Evolutionary conservation across 345 rosid species (phyloP), one percentile per base, ranked within the genome.

Genomic region (Citrus inodora): DNA sequence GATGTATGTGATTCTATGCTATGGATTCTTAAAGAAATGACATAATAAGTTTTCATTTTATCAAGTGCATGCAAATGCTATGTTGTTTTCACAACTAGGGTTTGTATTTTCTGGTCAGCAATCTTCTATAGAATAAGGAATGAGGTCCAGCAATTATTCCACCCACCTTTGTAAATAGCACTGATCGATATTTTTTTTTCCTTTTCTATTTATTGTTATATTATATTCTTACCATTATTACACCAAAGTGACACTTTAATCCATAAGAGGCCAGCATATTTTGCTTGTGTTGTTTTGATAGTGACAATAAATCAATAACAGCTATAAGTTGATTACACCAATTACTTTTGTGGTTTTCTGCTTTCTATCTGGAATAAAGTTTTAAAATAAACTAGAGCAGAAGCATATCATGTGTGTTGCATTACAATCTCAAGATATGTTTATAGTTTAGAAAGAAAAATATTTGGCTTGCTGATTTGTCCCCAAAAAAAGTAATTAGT

Each of bases 81-180:
- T 25, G 86, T 62, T 73, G 76, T 69, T 73, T 46, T 83, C 81
- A 46, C 72, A 60, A 76, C 60, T 56, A 11, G 56, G 62, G 13
- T 78, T 69, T 51, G 28, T 75, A 21, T 40, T 68, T 42, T 42
- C 38, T 70, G 65, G 27, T 69, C 62, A 78, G 72, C 64, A 78
- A 73, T 58, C 48, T 59, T 71, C 51, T 35, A 5, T 70, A 70
- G 80, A 78, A 84, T 75, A 84, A 80, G 82, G 83, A 80, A 84
- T 80, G 82, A 84, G 82, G 84, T 84, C 82, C 84, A 71, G 80
- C 63, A 60, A 65, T 70, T 64, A 83, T 80, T 83, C 80, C 82
- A 84, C 80, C 81, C 78, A 80, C 55, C 77, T 30, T 22, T 61
- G 56, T 76, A 56, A 72, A 73, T 68, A 80, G 83, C 32, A 66